These are phyloP conservation scores for Globisporangium irregulare DNA, from an alignment of 352 stramenopile genomes.

Conservation along the genomic window DNA sequence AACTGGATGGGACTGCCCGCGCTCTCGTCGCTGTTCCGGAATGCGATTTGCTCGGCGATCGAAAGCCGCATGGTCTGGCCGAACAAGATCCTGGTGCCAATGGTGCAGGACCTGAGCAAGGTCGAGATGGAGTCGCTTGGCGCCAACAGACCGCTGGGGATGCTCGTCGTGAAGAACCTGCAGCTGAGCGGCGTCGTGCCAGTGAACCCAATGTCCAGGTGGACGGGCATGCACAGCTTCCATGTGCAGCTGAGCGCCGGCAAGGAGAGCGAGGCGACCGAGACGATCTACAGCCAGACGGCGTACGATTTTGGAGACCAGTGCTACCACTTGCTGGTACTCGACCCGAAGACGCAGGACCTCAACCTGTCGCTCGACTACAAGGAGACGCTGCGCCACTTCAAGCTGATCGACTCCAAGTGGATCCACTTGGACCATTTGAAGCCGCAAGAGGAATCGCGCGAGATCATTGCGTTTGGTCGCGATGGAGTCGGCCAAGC, in stretches of 20 bases:
- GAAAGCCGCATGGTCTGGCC: conserved; percentile 38
- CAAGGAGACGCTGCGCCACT: conserved; percentile 32
- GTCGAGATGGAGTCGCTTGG: conserved; percentile 42
- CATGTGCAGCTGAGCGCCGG: conserved; percentile 29
- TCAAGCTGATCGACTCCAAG: conserved; percentile 38
- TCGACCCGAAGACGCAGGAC: conserved; percentile 43
- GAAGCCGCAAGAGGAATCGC: conserved; percentile 25
- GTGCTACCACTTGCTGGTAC: conserved; percentile 30
- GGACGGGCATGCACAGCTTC: conserved; percentile 34
- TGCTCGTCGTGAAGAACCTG: conserved; percentile 36
- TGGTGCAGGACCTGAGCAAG: conserved; percentile 45
- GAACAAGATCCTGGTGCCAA: conserved; percentile 41
- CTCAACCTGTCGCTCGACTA: conserved; percentile 36
- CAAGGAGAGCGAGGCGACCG: conserved; percentile 27
- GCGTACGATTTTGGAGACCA: conserved; percentile 27
- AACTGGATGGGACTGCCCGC: conserved; percentile 46
- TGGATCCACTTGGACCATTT: conserved; percentile 46
- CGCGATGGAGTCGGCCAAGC: conserved; percentile 30
- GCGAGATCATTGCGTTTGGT: conserved; percentile 34
- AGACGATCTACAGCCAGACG: conserved; percentile 24
- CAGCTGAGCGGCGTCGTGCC: conserved; percentile 28
- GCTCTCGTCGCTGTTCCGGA: conserved; percentile 40
- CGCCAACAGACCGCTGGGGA: conserved; percentile 37
- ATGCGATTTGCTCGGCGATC: conserved; percentile 31
- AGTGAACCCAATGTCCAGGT: conserved; percentile 26